Conservation (phyloP, 352 stramenopile species). For the Phytopythium kandeliae region DNA sequence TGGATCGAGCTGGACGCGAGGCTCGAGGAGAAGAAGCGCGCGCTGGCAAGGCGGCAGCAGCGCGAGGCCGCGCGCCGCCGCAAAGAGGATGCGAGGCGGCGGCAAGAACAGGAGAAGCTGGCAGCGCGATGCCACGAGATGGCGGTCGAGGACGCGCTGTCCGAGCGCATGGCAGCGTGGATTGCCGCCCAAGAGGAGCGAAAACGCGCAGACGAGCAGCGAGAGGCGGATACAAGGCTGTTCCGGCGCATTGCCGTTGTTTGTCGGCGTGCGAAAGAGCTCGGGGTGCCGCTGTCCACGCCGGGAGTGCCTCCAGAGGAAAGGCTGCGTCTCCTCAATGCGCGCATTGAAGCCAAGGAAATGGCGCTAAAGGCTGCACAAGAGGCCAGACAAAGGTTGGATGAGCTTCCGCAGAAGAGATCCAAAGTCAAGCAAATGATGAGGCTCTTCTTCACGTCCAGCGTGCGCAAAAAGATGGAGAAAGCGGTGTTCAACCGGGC, state of each 20-base stretch:
- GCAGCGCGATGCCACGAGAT: slow-evolving; percentile 37
- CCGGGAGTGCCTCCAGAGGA: slow-evolving; percentile 18
- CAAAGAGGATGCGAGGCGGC: slow-evolving; percentile 17
- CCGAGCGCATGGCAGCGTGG: slow-evolving; percentile 28
- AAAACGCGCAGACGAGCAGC: slow-evolving; percentile 17
- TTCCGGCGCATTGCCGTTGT: slow-evolving; percentile 19
- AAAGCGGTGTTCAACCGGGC: slow-evolving; percentile 27
- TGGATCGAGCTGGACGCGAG: slow-evolving; percentile 40
- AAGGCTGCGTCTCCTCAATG: slow-evolving; percentile 26
- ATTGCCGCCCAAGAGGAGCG: slow-evolving; percentile 18
- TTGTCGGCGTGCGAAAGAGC: slow-evolving; percentile 17
- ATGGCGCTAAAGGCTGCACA: slow-evolving; percentile 12
- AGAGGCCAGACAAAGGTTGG: slow-evolving; percentile 29
- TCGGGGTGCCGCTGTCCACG: slow-evolving; percentile 32
- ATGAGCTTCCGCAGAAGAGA: slow-evolving; percentile 33
- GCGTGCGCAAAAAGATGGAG: slow-evolving; percentile 39
- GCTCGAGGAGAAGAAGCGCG: slow-evolving; percentile 40
- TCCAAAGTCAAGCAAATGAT: slow-evolving; percentile 24
- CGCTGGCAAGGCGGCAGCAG: slow-evolving; percentile 37
- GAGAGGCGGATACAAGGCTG: slow-evolving; percentile 31
- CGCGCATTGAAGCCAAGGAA: slow-evolving; percentile 31
- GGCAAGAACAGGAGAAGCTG: slow-evolving; percentile 27
- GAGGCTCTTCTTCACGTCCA: slow-evolving; percentile 22
- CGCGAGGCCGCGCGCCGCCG: slow-evolving; percentile 32
- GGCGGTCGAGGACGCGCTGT: slow-evolving; percentile 43